Conservation (phyloP, 345 rosid species). For the Aquilaria malaccensis region DNA sequence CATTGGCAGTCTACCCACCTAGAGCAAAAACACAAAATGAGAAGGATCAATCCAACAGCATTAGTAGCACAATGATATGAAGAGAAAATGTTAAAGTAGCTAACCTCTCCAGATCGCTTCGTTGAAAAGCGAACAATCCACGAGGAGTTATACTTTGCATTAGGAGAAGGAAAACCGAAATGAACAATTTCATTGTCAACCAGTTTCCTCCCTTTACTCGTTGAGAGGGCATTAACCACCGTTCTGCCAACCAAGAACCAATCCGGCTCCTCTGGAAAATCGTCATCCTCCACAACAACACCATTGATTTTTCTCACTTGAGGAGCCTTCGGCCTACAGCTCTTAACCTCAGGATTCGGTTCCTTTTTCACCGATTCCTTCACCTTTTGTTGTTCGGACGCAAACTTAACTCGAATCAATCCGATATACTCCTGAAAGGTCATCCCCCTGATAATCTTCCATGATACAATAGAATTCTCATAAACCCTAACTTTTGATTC, state of each 20-base stretch:
- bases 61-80: neutral
- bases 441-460: constrained; percentile 1
- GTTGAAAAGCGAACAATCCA: constrained; percentile 61
- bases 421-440: neutral
- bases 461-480: neutral
- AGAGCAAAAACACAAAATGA: neutral
- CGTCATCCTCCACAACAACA: constrained; percentile 32
- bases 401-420: neutral
- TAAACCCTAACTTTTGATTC: constrained; percentile 13
- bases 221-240: constrained; percentile 48
- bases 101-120: constrained; percentile 47
- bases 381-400: constrained; percentile 5
- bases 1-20: constrained; percentile 48
- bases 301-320: constrained; percentile 20
- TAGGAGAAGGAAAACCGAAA: constrained; percentile 28
- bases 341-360: neutral
- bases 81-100: neutral
- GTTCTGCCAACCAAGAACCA: constrained; percentile 55
- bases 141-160: constrained; percentile 15
- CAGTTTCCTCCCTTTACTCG: constrained; percentile 46
- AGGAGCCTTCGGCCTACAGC: neutral
- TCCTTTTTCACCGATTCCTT: constrained; percentile 9
- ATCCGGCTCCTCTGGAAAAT: constrained; percentile 41
- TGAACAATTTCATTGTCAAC: constrained; percentile 46
- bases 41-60: neutral